Base-by-base conservation (phyloP, 192 early-diverging fungal genomes). In the Piromyces finnis region DNA sequence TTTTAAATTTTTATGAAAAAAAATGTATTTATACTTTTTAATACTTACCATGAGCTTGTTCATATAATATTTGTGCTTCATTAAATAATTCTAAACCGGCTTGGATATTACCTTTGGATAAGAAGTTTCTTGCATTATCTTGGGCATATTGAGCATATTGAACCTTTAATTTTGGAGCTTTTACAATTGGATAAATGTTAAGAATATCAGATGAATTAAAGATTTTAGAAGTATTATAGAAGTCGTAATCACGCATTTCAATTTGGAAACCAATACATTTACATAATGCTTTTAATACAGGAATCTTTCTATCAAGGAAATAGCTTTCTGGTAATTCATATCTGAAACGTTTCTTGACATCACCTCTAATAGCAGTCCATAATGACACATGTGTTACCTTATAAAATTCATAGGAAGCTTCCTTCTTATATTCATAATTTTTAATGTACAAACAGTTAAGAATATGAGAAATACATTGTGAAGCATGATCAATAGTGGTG, bases 221-320 rank as follows among this genome's bases (percentile, higher is more conserved):
- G 13, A 89, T 88, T 29, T 85, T 87, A n/a, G 78, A 79, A n/a
- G 2, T 68, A 7, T 7, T 68, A 11, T 7, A n/a, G 26, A 68
- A 68, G 80, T 89, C 85, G 83, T 97, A 98, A 30, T 93, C 89
- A 37, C 90, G 89, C 41, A 92, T 87, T 77, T 90, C 91, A 18
- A 99, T 77, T 85, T 99, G 97, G 35, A 96, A 88, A 29, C 97
- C 97, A 22, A 92, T 86, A 84, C 94, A 94, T 77, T 93, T 80
- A 82, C 94, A 94, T 30, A 97, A 86, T 77, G 94, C 92, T 82
- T 97, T 91, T 30, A 99, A 85, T 17, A 93, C 79, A n/a, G 94
- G 81, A 12, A 87, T 30, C 30, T 77, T 81, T 36, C 89, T 59
- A 11, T 88, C 6, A 78, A 80, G 83, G 32, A 90, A 81, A 84